These are phyloP conservation scores for Lachancea sp. DNA, from an alignment of 805 yeast species.

Conservation along the genomic window DNA sequence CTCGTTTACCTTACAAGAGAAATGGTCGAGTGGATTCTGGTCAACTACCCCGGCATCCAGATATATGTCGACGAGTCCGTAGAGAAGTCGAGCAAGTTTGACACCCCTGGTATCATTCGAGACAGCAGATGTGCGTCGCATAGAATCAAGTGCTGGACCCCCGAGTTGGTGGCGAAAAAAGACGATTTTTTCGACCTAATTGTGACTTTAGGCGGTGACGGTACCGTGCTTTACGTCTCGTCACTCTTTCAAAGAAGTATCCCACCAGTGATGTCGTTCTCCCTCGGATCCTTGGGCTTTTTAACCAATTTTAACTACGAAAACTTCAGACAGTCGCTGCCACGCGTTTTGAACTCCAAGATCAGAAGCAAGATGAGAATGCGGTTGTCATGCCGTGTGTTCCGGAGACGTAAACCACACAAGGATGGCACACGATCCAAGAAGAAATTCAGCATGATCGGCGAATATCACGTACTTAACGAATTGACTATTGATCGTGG, in stretches of 20 bases:
- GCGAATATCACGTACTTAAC: conserved; percentile 73
- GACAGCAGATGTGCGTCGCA: conserved; percentile 41
- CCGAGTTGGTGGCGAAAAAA: conserved; percentile 41
- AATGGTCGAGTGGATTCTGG: conserved; percentile 68
- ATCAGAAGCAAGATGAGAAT: conserved; percentile 74
- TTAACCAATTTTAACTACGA: conserved; percentile 80
- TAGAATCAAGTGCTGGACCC: conserved; percentile 59
- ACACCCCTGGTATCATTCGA: conserved; percentile 44
- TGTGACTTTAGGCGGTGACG: conserved; percentile 93
- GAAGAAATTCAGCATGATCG: conserved; percentile 37
- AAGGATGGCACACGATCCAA: conserved; percentile 37
- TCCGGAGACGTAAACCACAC: conserved; percentile 34
- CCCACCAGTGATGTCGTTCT: conserved; percentile 87
- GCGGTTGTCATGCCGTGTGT: conserved; percentile 80
- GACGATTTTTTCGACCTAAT: conserved; percentile 62
- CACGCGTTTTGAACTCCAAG: conserved; percentile 57
- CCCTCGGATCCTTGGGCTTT: conserved; percentile 89
- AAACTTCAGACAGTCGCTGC: conserved; percentile 54
- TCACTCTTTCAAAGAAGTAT: conserved; percentile 77
- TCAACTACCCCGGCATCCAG: conserved; percentile 33
- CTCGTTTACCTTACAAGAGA: conserved; percentile 71
- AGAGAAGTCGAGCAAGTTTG: conserved; percentile 56
- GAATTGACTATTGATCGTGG: conserved; percentile 92
- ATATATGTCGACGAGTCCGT: conserved; percentile 74
- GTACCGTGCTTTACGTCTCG: conserved; percentile 86